Percentiles rank a stretch among this genome's conserved stretches.
Conservation (phyloP, 2,329 filamentous ascomycete genomes). For the Curvularia verruculosa region DNA sequence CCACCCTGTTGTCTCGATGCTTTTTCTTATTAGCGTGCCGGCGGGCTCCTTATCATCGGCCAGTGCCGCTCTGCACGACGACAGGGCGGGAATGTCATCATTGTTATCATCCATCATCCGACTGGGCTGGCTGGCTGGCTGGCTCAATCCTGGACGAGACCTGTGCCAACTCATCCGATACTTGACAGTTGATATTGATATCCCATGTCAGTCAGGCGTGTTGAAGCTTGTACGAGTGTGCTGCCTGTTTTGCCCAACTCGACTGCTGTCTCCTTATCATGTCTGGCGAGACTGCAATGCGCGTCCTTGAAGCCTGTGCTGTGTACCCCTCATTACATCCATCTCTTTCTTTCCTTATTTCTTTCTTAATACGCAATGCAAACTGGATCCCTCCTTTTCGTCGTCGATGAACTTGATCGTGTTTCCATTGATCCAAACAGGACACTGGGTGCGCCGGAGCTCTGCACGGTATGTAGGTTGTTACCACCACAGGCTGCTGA, state of each 20-base stretch:
- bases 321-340: not conserved
- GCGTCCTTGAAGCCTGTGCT: not conserved
- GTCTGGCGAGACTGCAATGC: not conserved
- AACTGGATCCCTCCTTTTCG: not conserved
- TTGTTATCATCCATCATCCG: not conserved
- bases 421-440: not conserved
- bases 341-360: slow-evolving; percentile 2
- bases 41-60: slow-evolving; percentile 10
- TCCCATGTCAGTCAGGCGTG: not conserved
- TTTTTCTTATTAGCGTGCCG: slow-evolving; percentile 13
- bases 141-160: not conserved
- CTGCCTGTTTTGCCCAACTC: not conserved
- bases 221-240: not conserved
- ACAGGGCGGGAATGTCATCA: not conserved
- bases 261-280: not conserved
- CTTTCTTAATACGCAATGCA: not conserved
- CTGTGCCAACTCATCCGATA: not conserved
- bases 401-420: not conserved
- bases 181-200: not conserved
- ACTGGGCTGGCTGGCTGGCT: not conserved
- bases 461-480: not conserved
- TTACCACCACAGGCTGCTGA: slow-evolving; percentile 2
- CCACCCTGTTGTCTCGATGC: slow-evolving; percentile 1
- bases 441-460: slow-evolving; percentile 1
- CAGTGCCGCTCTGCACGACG: not conserved